Conservation (phyloP, 106 monocot genomes). For the Phalaenopsis equestris region DNA sequence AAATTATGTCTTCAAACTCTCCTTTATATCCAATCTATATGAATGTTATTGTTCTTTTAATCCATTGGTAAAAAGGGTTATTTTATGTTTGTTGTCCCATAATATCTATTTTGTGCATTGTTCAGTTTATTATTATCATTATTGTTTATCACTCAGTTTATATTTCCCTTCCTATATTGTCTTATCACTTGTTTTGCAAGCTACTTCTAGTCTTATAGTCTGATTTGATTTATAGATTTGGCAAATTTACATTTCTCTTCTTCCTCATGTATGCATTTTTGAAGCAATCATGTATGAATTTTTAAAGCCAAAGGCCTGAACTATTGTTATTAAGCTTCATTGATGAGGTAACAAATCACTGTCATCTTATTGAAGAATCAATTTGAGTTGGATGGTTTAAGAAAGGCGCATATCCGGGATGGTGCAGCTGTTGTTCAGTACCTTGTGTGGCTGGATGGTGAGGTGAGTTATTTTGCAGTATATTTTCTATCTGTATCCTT, state of each 20-base stretch:
- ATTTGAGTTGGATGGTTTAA: constrained; percentile 77
- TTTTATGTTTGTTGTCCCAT: too few relatives aligned
- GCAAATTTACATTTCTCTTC: neutral
- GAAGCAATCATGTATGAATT: neutral
- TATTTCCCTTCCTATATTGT: neutral
- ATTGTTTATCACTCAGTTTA: neutral
- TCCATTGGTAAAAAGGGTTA: too few relatives aligned
- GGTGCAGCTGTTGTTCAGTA: constrained; percentile 98
- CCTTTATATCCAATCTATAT: too few relatives aligned
- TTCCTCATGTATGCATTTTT: neutral
- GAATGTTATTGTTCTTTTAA: too few relatives aligned
- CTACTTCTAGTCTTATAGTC: neutral
- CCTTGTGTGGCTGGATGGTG: constrained; percentile 80
- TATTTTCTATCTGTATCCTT: neutral
- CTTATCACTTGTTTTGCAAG: neutral
- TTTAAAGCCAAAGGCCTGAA: neutral
- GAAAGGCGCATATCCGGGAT: constrained; percentile 87
- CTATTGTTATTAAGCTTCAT: constrained; percentile 1
- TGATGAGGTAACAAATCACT: neutral
- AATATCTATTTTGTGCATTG: neutral
- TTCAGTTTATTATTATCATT: neutral
- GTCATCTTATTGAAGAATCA: constrained; percentile 48
- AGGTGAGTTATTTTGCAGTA: constrained; percentile 28
- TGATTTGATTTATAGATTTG: neutral
- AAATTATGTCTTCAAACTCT: too few relatives aligned